Percentiles rank a stretch among this genome's conserved stretches.
phyloP scores from a whole-genome alignment of 495 filamentous ascomycete species.

The Sordaria brevicollis region DNA sequence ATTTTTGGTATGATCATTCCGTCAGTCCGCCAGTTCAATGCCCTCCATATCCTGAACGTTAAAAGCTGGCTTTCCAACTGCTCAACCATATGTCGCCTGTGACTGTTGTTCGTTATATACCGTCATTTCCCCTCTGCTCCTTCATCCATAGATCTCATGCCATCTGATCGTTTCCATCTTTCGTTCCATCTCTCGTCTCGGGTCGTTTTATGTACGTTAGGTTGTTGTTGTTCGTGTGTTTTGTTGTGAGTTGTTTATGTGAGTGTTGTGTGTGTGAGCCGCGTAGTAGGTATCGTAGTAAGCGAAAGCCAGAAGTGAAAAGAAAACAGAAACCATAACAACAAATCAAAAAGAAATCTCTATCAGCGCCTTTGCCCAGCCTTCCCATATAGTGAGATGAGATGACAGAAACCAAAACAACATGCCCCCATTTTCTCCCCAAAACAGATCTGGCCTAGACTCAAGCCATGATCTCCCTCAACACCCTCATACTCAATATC shows the following conservation, averaged over 20 bases:
- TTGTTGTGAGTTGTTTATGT: background rate
- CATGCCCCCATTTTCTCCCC: background rate
- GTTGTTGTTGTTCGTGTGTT: background rate
- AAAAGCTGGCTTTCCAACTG: too few relatives aligned
- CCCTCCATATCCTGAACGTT: too few relatives aligned
- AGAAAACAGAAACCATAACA: background rate
- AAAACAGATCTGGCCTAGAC: background rate
- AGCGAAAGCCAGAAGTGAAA: background rate
- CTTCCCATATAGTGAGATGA: background rate
- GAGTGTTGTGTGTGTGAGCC: background rate
- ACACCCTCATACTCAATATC: constrained; percentile 78
- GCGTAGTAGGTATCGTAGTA: background rate
- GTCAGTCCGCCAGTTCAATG: too few relatives aligned
- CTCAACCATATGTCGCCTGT: too few relatives aligned
- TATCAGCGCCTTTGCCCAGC: background rate
- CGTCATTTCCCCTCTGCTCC: background rate
- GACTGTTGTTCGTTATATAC: background rate
- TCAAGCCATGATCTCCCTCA: constrained; percentile 40
- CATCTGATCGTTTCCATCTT: background rate
- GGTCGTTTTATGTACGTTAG: background rate
- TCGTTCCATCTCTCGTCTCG: background rate
- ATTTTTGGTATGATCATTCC: too few relatives aligned
- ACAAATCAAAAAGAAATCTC: background rate
- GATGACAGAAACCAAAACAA: background rate
- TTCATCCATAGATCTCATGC: background rate